A percentile compares a stretch with the other conserved stretches of the same genome.
Conservation (phyloP, 78 protist species). For the Fonticula alba region DNA sequence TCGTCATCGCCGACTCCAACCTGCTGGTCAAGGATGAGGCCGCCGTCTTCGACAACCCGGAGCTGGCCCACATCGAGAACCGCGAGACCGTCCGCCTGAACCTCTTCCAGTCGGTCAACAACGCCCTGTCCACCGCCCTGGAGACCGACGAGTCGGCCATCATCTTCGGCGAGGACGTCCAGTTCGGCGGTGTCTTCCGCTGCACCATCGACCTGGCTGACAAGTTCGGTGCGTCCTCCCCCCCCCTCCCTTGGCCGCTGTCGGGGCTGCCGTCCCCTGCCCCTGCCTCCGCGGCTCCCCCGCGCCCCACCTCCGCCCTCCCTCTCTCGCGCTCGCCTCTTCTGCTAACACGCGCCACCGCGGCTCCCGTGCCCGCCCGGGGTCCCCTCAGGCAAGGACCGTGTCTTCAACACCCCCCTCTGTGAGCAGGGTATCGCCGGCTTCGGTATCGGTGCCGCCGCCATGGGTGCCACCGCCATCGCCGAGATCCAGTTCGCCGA, state of each 20-base stretch:
- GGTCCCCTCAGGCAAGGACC: conserved; percentile 17
- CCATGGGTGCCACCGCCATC: conserved; percentile 70
- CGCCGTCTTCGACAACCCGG: no score
- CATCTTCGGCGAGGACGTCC: conserved; percentile 90
- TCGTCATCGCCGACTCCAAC: no score
- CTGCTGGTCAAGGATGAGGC: no score
- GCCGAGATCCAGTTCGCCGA: conserved; percentile 96
- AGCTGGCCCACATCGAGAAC: no score
- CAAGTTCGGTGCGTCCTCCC: conserved; percentile 47
- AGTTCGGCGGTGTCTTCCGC: conserved; percentile 93
- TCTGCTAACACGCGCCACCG: no score
- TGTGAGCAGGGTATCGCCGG: conserved; percentile 90
- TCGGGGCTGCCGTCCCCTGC: no score
- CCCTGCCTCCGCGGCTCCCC: no score
- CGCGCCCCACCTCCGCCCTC: no score
- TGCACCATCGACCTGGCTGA: conserved; percentile 53
- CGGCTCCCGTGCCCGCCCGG: no score
- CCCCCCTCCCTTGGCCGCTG: no score
- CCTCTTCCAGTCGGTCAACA: conserved; percentile 47
- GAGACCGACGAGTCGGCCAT: conserved; percentile 9
- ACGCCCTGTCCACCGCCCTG: conserved; percentile 60
- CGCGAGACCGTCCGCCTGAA: conserved; percentile 35
- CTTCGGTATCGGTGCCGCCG: conserved; percentile 79
- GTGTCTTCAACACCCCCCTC: conserved; percentile 90
- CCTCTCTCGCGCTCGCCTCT: no score